Conservation (phyloP, 352 stramenopile genomes). For the Pythium coloratum region DNA sequence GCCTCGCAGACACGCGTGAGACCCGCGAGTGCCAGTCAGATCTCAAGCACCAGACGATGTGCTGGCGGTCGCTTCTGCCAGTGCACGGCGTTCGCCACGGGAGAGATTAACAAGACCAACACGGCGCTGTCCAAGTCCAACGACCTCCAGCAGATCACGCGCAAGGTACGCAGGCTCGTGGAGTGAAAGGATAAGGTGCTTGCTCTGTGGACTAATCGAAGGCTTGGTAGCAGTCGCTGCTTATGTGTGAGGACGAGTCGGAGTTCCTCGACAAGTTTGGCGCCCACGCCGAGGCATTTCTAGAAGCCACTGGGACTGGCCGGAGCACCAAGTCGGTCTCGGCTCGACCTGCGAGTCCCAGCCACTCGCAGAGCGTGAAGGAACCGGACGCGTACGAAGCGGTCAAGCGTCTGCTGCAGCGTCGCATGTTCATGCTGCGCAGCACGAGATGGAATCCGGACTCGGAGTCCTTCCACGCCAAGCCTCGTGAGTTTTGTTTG, state of each 20-base stretch:
- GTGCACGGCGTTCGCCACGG: constrained; percentile 32
- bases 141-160: constrained; percentile 57
- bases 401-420: constrained; percentile 53
- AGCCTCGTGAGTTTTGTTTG: constrained; percentile 34
- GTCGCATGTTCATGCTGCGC: constrained; percentile 67
- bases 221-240: constrained; percentile 42
- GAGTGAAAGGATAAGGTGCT: not conserved
- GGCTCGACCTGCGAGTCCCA: not conserved
- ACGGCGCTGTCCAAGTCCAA: constrained; percentile 22
- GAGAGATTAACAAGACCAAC: constrained; percentile 27
- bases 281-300: constrained; percentile 44
- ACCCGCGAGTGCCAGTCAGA: constrained; percentile 7
- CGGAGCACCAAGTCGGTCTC: not conserved
- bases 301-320: not conserved
- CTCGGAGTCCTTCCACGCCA: constrained; percentile 55
- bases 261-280: constrained; percentile 57
- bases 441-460: constrained; percentile 73
- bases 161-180: constrained; percentile 36
- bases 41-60: constrained; percentile 31
- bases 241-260: constrained; percentile 57
- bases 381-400: constrained; percentile 19
- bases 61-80: constrained; percentile 48
- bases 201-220: not conserved
- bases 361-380: constrained; percentile 5
- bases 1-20: constrained; percentile 1